Base-by-base conservation (phyloP, 768 basidiomycete genomes). In the Sarcomyxa edulis region DNA sequence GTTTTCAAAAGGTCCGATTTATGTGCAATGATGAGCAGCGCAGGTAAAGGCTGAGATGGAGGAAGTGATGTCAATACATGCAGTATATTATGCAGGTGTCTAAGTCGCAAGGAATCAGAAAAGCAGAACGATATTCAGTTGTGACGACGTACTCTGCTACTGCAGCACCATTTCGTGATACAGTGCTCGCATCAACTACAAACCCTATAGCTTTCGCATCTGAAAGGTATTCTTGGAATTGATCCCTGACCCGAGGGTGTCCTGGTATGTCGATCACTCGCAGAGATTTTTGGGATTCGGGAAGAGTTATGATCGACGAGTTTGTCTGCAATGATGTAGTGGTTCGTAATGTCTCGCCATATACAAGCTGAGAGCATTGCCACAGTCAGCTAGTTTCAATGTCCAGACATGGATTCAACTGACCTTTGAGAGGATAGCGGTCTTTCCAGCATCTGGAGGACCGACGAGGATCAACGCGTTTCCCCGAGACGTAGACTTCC, bases 281-380 rank as follows among this genome's bases (percentile, higher is more conserved):
- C 31, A 84, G 53, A 10, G 59, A 52, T 48, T 71, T 74, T 29
- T 63, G 65, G 2, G 63, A 45, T 5, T 59, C 53, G 2, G 70
- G 53, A n/a, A 81, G 48, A 5, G 59, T 42, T 23, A 81, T 54
- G 4, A 68, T 47, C 4, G 76, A 71, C 1, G 69, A 60, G 54
- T 88, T 92, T 4, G 71, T 68, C 55, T 92, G 89, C 53, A 92
- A 64, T 0, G 89, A 91, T 3, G 84, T 78, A 48, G 86, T 81
- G 3, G 84, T 84, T 29, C 76, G 76, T 8, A 84, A 55, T 1
- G 76, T 68, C 53, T 77, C 73, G 20, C 69, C 65, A 54, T 80
- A 87, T 15, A 71, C 71, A 6, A 92, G 65, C 89, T 91, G 38
- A 38, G 37, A 11, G 23, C 2, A 44, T 12, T 42, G 15, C 25